These are phyloP conservation scores for Solanum sitiens DNA, from an alignment of 257 asterid genomes.

Conservation along the genomic window DNA sequence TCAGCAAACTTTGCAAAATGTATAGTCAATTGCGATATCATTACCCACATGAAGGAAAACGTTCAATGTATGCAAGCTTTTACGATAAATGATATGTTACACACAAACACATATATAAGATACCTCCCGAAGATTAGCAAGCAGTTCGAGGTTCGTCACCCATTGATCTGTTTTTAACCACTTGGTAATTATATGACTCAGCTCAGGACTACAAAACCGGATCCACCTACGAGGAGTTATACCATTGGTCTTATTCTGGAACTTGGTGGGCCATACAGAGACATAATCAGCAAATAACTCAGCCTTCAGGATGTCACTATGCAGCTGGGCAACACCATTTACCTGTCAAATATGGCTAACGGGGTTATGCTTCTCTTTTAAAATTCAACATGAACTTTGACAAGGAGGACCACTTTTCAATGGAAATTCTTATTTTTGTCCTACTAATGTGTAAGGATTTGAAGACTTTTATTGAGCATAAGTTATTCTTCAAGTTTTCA, in stretches of 20 bases:
- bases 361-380: background rate
- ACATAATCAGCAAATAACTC: slow-evolving; percentile 90
- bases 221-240: slow-evolving; percentile 99
- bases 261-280: slow-evolving; percentile 90
- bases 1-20: slow-evolving; percentile 60
- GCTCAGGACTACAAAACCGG: slow-evolving; percentile 87
- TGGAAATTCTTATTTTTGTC: background rate
- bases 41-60: background rate
- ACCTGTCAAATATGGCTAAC: slow-evolving; percentile 40
- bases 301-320: slow-evolving; percentile 80
- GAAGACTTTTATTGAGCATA: background rate
- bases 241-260: slow-evolving; percentile 97
- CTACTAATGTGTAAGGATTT: background rate
- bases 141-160: slow-evolving; percentile 84
- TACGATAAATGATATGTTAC: background rate
- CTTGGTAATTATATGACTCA: slow-evolving; percentile 86
- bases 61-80: background rate
- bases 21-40: background rate
- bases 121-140: slow-evolving; percentile 77
- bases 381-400: background rate
- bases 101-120: background rate
- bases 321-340: slow-evolving; percentile 97
- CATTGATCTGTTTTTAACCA: slow-evolving; percentile 95
- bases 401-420: background rate
- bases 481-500: background rate